Percentiles rank a stretch among this genome's conserved stretches.
Evolutionary conservation across 2,329 filamentous ascomycete species (phyloP).

Genomic region (Penicillium polonicum): DNA sequence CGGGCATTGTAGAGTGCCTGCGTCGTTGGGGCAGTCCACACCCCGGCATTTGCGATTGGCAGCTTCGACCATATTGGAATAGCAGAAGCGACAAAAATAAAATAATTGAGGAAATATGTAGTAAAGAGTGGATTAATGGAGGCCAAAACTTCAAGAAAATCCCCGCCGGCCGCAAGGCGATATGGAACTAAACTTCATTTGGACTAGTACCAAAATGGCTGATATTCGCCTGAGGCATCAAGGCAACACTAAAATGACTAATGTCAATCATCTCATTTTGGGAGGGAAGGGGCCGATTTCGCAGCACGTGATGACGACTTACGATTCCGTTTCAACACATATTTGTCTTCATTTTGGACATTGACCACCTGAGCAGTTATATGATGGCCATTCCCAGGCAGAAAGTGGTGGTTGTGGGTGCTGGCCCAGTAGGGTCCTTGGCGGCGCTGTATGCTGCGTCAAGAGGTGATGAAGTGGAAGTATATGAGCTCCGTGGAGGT

Average conservation of each 20-base stretch:
- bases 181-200: neutral
- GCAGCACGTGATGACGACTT: conserved; percentile 17
- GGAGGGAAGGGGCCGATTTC: conserved; percentile 14
- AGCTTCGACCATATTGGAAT: conserved; percentile 25
- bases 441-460: conserved; percentile 90
- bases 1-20: conserved; percentile 84
- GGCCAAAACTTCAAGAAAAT: conserved; percentile 10
- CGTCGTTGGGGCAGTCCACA: conserved; percentile 80
- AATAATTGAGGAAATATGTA: neutral
- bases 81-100: neutral
- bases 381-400: conserved; percentile 41
- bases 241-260: conserved; percentile 4
- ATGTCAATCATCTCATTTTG: conserved; percentile 11
- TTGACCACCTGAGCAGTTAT: neutral
- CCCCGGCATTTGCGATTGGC: conserved; percentile 64
- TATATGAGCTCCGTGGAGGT: conserved; percentile 94
- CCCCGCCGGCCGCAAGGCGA: conserved; percentile 2
- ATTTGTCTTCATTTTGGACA: neutral
- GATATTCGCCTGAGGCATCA: neutral
- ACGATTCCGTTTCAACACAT: neutral
- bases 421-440: conserved; percentile 87
- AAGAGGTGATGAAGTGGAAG: conserved; percentile 82
- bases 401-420: conserved; percentile 82
- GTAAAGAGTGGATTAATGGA: neutral
- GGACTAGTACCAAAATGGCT: neutral